Evolutionary conservation across 257 asterid genomes (phyloP).

Genomic region (Solanum bulbocastanum): DNA sequence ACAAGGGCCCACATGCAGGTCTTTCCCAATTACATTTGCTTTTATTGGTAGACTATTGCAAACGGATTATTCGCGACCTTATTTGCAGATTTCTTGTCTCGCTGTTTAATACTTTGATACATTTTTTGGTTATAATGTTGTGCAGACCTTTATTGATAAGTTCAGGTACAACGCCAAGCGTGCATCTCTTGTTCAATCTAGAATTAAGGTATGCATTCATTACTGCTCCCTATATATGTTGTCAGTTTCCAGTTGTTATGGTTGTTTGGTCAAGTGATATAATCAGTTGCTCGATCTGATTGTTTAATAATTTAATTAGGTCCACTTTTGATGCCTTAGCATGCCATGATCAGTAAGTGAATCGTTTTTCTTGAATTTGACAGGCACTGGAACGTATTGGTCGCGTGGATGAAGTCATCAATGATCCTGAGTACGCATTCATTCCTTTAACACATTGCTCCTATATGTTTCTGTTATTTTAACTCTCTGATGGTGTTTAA

Average conservation of each 20-base stretch:
- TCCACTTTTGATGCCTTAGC: neutral
- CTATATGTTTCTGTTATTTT: neutral
- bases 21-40: neutral
- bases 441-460: neutral
- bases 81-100: neutral
- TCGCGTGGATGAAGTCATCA: constrained; percentile 70
- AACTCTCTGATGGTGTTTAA: neutral
- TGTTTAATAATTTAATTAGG: neutral
- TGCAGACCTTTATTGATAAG: constrained; percentile 91
- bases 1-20: constrained; percentile 94
- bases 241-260: neutral
- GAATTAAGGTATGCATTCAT: constrained; percentile 68
- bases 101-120: neutral
- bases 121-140: constrained; percentile 8
- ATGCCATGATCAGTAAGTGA: neutral
- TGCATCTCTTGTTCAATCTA: constrained; percentile 97
- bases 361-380: constrained; percentile 6
- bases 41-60: neutral
- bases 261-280: neutral
- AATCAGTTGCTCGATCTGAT: neutral
- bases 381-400: constrained; percentile 97
- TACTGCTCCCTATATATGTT: neutral
- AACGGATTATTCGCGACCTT: neutral
- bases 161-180: constrained; percentile 97
- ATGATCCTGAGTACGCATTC: constrained; percentile 86